phyloP scores from a whole-genome alignment of 1,139 yeast genomes.

The Saccharomyces pastorianus region DNA sequence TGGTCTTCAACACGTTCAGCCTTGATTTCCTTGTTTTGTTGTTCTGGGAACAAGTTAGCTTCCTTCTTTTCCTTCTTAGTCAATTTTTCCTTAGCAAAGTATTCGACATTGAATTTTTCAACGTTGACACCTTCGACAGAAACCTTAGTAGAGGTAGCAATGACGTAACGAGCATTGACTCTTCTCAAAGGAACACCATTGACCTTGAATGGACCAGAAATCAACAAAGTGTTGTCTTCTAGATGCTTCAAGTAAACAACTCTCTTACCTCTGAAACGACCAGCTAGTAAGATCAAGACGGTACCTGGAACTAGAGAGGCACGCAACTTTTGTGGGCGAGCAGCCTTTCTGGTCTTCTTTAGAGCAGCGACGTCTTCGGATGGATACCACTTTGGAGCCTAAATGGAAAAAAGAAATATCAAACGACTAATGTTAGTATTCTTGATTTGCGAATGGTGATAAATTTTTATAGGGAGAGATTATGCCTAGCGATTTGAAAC shows the following conservation, averaged over 20 bases:
- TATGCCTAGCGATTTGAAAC: not conserved
- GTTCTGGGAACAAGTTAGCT: slow-evolving; percentile 91
- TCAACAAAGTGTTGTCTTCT: slow-evolving; percentile 97
- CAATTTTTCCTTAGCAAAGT: slow-evolving; percentile 94
- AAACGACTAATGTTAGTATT: slow-evolving; percentile 13
- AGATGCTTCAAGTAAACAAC: slow-evolving; percentile 96
- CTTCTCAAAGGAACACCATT: slow-evolving; percentile 99
- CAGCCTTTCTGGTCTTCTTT: slow-evolving; percentile 82
- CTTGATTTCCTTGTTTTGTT: slow-evolving; percentile 70
- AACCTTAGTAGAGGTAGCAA: slow-evolving; percentile 95
- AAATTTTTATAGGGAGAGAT: not conserved
- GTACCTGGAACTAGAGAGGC: slow-evolving; percentile 98
- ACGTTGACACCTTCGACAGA: slow-evolving; percentile 74
- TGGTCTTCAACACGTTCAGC: slow-evolving; percentile 98
- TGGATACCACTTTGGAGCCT: slow-evolving; percentile 93
- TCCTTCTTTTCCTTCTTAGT: slow-evolving; percentile 75
- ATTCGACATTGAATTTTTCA: slow-evolving; percentile 87
- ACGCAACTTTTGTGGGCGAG: slow-evolving; percentile 93
- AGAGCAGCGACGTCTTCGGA: slow-evolving; percentile 88
- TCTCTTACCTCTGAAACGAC: slow-evolving; percentile 99
- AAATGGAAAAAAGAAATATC: slow-evolving; percentile 8
- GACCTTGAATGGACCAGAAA: slow-evolving; percentile 98
- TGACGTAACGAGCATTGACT: slow-evolving; percentile 97
- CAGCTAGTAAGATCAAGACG: slow-evolving; percentile 95
- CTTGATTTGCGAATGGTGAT: slow-evolving; percentile 10